Conservation (phyloP, 495 filamentous ascomycete genomes). For the Penicillium argentinense region DNA sequence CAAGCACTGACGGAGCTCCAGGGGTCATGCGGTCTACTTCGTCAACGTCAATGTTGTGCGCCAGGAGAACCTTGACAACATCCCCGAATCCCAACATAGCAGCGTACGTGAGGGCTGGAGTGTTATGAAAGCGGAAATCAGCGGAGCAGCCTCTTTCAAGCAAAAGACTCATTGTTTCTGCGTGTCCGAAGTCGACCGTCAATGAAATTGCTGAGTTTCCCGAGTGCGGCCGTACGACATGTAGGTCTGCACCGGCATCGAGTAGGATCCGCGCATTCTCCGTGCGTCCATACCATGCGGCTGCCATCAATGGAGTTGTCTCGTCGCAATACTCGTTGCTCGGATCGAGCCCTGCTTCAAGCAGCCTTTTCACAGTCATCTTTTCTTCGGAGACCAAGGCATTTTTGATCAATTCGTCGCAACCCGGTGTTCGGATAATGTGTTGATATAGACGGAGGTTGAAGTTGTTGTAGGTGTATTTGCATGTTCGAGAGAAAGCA, state of each 20-base stretch:
- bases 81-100: neutral
- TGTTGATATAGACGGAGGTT: constrained; percentile 1
- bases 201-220: neutral
- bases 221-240: neutral
- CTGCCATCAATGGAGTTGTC: neutral
- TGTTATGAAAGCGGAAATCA: neutral
- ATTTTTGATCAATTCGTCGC: too few species aligned
- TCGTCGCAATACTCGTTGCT: neutral
- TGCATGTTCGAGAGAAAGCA: constrained; percentile 9
- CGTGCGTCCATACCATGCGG: neutral
- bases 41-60: neutral
- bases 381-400: too few species aligned
- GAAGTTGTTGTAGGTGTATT: constrained; percentile 3
- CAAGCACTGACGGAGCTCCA: constrained; percentile 1
- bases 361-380: constrained; percentile 4
- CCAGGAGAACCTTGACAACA: constrained; percentile 1
- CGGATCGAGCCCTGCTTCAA: constrained; percentile 4
- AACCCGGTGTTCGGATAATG: neutral
- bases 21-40: neutral
- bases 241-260: constrained; percentile 7
- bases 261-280: constrained; percentile 1
- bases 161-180: neutral
- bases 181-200: constrained; percentile 4
- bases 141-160: constrained; percentile 5
- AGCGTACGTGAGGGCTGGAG: neutral